Conservation (phyloP, 2,329 filamentous ascomycete genomes). For the Coleophoma crateriformis region DNA sequence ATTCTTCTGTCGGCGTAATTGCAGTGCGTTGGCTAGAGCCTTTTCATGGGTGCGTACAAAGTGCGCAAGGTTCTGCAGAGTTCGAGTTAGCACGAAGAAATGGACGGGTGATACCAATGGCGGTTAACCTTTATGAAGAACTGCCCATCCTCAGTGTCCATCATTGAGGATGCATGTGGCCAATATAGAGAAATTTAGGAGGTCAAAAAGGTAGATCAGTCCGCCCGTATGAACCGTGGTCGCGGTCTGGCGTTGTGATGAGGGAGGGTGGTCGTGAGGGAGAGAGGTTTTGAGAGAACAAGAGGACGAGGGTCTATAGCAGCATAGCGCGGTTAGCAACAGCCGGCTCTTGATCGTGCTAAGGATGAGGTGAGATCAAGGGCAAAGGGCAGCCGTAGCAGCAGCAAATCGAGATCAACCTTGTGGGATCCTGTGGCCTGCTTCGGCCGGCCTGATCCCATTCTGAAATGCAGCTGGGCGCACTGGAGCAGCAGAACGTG, state of each 20-base stretch:
- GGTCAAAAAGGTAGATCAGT: slow-evolving; percentile 6
- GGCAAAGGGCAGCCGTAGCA: too few species aligned
- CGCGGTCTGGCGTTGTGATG: slow-evolving; percentile 13
- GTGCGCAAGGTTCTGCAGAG: slow-evolving; percentile 76
- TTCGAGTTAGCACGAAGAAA: slow-evolving; percentile 4
- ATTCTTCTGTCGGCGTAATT: slow-evolving; percentile 69
- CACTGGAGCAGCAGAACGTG: too few species aligned
- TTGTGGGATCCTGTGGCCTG: too few species aligned
- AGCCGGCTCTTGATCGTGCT: neutral
- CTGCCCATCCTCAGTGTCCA: slow-evolving; percentile 79
- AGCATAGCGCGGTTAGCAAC: neutral
- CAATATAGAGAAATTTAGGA: slow-evolving; percentile 14
- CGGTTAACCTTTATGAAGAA: slow-evolving; percentile 74
- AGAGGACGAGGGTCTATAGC: neutral
- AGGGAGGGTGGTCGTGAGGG: neutral
- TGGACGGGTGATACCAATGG: neutral
- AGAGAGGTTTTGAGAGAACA: neutral
- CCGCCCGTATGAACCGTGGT: slow-evolving; percentile 11
- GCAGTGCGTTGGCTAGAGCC: slow-evolving; percentile 90
- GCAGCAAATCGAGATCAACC: too few species aligned
- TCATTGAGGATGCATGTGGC: slow-evolving; percentile 42
- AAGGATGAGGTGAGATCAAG: too few species aligned
- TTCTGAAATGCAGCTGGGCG: too few species aligned
- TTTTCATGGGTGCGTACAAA: slow-evolving; percentile 98
- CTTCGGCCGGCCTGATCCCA: too few species aligned